phyloP scores from a whole-genome alignment of 78 protist species.

The Dictyostelium brefeldianum region DNA sequence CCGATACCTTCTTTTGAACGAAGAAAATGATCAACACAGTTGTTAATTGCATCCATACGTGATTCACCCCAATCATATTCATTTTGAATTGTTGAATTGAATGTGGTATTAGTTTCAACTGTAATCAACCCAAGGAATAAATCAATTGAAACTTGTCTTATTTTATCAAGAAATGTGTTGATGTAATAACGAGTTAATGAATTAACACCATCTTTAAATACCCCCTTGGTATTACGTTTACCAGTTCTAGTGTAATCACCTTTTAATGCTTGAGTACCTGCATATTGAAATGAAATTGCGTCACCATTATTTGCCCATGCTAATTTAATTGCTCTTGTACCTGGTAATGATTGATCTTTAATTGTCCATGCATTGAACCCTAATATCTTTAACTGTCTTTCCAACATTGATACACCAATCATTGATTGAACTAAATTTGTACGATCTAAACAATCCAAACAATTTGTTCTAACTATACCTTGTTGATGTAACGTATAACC shows the following conservation, averaged over 20 bases:
- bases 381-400: background rate
- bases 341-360: background rate
- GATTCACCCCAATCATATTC: constrained; percentile 72
- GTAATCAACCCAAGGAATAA: constrained; percentile 51
- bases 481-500: constrained; percentile 53
- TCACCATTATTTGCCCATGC: constrained; percentile 96
- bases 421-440: constrained; percentile 95
- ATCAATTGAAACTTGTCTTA: constrained; percentile 76
- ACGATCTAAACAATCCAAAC: constrained; percentile 97
- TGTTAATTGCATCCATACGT: constrained; percentile 62
- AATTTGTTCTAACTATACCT: constrained; percentile 93
- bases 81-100: constrained; percentile 8
- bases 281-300: constrained; percentile 84
- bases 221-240: constrained; percentile 83
- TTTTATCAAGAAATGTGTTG: constrained; percentile 88
- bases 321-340: constrained; percentile 41
- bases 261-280: constrained; percentile 92
- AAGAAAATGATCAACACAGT: constrained; percentile 75
- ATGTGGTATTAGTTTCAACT: constrained; percentile 25
- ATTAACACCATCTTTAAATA: constrained; percentile 86
- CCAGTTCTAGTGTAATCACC: constrained; percentile 92
- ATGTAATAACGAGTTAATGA: constrained; percentile 87
- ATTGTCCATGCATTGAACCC: background rate
- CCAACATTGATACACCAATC: constrained; percentile 44
- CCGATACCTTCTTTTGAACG: background rate